phyloP scores from a whole-genome alignment of 2,329 filamentous ascomycete species.

The Alternaria gaisen region DNA sequence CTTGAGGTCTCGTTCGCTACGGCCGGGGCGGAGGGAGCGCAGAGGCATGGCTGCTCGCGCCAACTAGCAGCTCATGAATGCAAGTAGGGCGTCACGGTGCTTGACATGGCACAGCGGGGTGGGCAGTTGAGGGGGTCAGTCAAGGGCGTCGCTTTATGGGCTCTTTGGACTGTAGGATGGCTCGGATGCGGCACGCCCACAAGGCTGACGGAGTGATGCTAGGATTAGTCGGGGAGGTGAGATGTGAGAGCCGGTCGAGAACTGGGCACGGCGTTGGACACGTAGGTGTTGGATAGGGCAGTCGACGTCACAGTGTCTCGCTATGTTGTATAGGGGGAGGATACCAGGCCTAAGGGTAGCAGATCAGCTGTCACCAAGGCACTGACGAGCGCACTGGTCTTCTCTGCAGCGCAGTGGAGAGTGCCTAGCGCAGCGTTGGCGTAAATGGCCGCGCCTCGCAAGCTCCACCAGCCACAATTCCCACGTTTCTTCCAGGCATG shows the following conservation, averaged over 20 bases:
- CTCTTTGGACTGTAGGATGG: slow-evolving; percentile 12
- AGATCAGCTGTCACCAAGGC: slow-evolving; percentile 11
- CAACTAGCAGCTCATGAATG: slow-evolving; percentile 48
- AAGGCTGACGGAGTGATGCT: slow-evolving; percentile 26
- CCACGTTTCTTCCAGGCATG: slow-evolving; percentile 16
- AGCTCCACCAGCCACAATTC: slow-evolving; percentile 16
- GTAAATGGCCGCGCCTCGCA: background rate
- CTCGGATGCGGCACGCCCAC: slow-evolving; percentile 18
- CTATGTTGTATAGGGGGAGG: slow-evolving; percentile 7
- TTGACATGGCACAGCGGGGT: slow-evolving; percentile 46
- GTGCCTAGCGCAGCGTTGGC: slow-evolving; percentile 11
- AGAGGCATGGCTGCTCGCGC: slow-evolving; percentile 52
- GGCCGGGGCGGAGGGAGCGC: slow-evolving; percentile 49
- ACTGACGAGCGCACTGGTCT: slow-evolving; percentile 21
- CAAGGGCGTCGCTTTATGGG: slow-evolving; percentile 8
- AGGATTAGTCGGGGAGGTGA: slow-evolving; percentile 21
- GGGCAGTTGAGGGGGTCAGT: slow-evolving; percentile 8
- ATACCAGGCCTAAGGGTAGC: slow-evolving; percentile 8
- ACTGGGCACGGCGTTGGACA: slow-evolving; percentile 5
- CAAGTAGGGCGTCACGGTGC: slow-evolving; percentile 35
- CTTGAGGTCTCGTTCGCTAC: slow-evolving; percentile 53
- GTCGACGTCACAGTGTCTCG: slow-evolving; percentile 11
- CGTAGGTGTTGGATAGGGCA: slow-evolving; percentile 3
- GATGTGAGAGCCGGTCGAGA: slow-evolving; percentile 11
- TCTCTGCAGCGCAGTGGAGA: slow-evolving; percentile 20